Evolutionary conservation across 108 stramenopile genomes (phyloP).

Genomic region (Fistulifera pelliculosa): DNA sequence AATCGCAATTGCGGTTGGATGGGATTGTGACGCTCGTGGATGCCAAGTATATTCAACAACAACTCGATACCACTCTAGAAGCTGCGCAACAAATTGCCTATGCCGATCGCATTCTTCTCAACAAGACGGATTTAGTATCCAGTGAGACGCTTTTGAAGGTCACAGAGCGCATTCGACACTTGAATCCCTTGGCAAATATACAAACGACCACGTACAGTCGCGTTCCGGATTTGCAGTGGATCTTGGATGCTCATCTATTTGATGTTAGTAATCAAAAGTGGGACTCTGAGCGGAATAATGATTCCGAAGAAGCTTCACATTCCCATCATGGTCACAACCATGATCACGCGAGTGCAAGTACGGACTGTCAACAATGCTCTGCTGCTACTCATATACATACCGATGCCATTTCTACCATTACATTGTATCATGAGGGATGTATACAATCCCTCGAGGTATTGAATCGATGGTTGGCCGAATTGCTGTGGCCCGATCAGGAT

Average conservation of each 20-base stretch:
- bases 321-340: conserved; percentile 19
- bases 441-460: conserved; percentile 39
- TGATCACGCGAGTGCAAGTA: conserved; percentile 1
- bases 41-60: conserved; percentile 47
- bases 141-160: conserved; percentile 28
- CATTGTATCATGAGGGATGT: conserved; percentile 32
- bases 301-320: conserved; percentile 7
- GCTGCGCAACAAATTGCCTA: conserved; percentile 85
- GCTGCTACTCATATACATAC: conserved; percentile 46
- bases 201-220: conserved; percentile 56
- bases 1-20: conserved; percentile 64
- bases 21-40: conserved; percentile 75
- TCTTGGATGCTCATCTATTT: conserved; percentile 85
- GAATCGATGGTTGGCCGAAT: conserved; percentile 70
- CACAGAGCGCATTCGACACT: conserved; percentile 23
- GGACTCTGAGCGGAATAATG: background rate
- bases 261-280: conserved; percentile 41
- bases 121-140: conserved; percentile 73
- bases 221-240: conserved; percentile 75
- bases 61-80: conserved; percentile 62
- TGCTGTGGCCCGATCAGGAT: conserved; percentile 83
- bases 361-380: background rate
- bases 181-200: conserved; percentile 58
- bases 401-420: conserved; percentile 44
- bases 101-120: conserved; percentile 77